These are phyloP conservation scores for Solanum ossicruentum DNA, from an alignment of 257 asterid species.

Conservation along the genomic window DNA sequence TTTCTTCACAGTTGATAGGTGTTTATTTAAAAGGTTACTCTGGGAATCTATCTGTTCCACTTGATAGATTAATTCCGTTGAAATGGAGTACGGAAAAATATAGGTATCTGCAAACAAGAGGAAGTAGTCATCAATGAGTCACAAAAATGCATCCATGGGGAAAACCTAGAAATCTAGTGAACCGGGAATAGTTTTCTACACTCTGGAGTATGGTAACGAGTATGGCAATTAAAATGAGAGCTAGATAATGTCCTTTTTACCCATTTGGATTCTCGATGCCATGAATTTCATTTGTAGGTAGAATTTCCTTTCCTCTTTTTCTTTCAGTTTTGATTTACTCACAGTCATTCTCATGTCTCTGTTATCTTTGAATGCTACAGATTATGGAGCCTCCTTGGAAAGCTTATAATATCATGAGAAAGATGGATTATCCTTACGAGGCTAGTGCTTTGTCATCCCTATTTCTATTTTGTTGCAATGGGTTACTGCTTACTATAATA, in stretches of 20 bases:
- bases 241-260: neutral
- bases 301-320: neutral
- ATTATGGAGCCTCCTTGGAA: constrained; percentile 99
- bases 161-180: neutral
- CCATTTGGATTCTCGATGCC: neutral
- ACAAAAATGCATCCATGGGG: neutral
- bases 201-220: neutral
- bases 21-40: neutral
- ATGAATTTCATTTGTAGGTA: neutral
- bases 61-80: neutral
- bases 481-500: neutral
- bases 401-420: constrained; percentile 67
- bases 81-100: neutral
- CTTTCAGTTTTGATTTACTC: neutral
- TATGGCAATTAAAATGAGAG: neutral
- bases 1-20: neutral
- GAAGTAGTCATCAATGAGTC: neutral
- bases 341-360: neutral
- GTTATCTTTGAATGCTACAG: constrained; percentile 29
- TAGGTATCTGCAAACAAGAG: neutral
- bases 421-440: constrained; percentile 98
- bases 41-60: neutral
- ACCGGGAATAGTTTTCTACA: neutral
- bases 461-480: neutral
- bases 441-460: constrained; percentile 27